phyloP scores from a whole-genome alignment of 176 grass and related monocot species.

The Musa beccarii region DNA sequence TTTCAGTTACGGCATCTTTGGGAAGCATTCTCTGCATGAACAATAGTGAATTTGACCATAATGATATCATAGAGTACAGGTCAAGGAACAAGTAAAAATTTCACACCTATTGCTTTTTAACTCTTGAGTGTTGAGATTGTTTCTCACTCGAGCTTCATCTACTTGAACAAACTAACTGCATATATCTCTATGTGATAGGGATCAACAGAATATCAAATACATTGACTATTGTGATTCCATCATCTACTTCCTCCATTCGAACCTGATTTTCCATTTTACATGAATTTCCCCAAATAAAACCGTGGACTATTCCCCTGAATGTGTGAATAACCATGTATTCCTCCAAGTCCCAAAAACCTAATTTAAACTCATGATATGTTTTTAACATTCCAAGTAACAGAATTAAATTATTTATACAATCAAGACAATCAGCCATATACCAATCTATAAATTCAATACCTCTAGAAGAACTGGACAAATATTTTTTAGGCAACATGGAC shows the following conservation, averaged over 20 bases:
- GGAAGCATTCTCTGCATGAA: too few relatives aligned
- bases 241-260: neutral
- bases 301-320: too few relatives aligned
- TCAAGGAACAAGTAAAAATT: too few relatives aligned
- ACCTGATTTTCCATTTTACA: neutral
- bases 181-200: neutral
- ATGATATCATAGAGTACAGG: too few relatives aligned
- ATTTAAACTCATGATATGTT: neutral
- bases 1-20: too few relatives aligned
- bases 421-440: neutral
- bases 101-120: too few relatives aligned
- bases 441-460: neutral
- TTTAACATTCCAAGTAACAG: neutral
- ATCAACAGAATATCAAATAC: neutral
- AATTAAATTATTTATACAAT: neutral
- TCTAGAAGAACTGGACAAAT: neutral
- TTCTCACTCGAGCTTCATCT: neutral
- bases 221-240: neutral
- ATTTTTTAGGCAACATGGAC: neutral
- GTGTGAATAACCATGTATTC: neutral
- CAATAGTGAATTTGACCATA: too few relatives aligned
- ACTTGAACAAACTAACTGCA: neutral
- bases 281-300: neutral
- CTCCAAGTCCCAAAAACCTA: neutral
- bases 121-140: neutral